Evolutionary conservation across 176 grass and related monocot species (phyloP), one percentile per base, ranked within the genome.

Genomic region (Poa pratensis): DNA sequence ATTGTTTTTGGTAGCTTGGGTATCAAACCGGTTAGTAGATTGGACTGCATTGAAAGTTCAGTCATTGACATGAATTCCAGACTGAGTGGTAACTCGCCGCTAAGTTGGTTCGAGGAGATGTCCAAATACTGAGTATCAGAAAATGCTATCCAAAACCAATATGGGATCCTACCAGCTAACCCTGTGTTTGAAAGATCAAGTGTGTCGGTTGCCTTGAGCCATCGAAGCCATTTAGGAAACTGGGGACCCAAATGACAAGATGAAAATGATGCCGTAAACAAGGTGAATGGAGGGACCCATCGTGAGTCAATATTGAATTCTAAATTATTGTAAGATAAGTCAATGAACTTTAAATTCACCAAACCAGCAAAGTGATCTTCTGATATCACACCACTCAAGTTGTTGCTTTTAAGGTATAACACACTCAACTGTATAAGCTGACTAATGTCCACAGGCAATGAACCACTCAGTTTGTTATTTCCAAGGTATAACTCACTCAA

Each of bases 131-230:
- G 0, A 16, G 26, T 12, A 10, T 78, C 19, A 35, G 71, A 78
- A 39, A 71, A 62, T 13, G 10, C 8, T 17, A 69, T 58, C 83
- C 88, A 90, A 45, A 90, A 86, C 83, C 83, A 90, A 71, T 58
- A 5, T 0, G 83, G 88, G 10, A 90, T 11, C 17, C 5, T 27
- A 1, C 23, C 83, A 9, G 48, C 15, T 48, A 90, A 48, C 0
- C 50, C 14, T 4, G 73, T 72, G 28, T 73, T 62, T 28, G 51
- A 83, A 10, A 90, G 42, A 0, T 37, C 0, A 17, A 90, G 57
- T 0, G 0, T 0, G 2, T 1, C 1, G 2, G 12, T 71, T 0
- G 9, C 5, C 37, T 37, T 86, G 17, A 64, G 83, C 11, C n/a
- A 76, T 40, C 9, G 57, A 52, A 68, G 65, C 65, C 65, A 68